Evolutionary conservation across 1,139 yeast genomes (phyloP).

Genomic region (Lodderomyces theae): DNA sequence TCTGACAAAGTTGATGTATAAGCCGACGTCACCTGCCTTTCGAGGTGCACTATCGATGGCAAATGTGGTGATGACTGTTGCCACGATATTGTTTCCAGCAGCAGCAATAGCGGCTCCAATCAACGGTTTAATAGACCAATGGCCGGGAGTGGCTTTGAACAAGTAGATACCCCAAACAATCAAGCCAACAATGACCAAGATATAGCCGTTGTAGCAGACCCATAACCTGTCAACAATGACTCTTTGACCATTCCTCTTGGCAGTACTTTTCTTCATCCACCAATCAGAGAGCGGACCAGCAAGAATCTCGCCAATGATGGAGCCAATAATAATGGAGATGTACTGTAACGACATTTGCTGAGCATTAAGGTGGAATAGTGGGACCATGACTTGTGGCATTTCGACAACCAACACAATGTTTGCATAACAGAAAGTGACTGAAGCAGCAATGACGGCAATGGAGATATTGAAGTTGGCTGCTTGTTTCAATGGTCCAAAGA

Average conservation of each 20-base stretch:
- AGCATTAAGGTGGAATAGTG: constrained; percentile 19
- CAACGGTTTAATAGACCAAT: constrained; percentile 24
- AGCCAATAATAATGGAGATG: constrained; percentile 23
- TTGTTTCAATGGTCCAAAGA: constrained; percentile 17
- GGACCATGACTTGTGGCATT: constrained; percentile 23
- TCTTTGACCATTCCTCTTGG: constrained; percentile 16
- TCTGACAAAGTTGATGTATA: constrained; percentile 18
- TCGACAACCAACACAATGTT: constrained; percentile 24
- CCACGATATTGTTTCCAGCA: constrained; percentile 23
- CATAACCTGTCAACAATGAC: constrained; percentile 21
- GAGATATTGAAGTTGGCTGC: constrained; percentile 13
- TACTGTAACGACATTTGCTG: constrained; percentile 24
- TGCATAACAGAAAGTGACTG: constrained; percentile 22
- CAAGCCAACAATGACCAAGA: constrained; percentile 21
- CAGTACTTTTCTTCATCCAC: constrained; percentile 21
- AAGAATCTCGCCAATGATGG: constrained; percentile 22
- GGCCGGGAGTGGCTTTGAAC: constrained; percentile 18
- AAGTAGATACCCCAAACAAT: constrained; percentile 24
- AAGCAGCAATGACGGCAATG: constrained; percentile 19
- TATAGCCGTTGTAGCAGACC: constrained; percentile 22
- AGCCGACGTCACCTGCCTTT: constrained; percentile 18
- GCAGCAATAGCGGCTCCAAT: constrained; percentile 26
- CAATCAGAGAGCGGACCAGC: constrained; percentile 26
- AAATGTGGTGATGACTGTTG: constrained; percentile 22
- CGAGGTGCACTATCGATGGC: constrained; percentile 18